These are phyloP conservation scores for Hyphopichia fennica DNA, from an alignment of 1,139 yeast species.

Conservation along the genomic window DNA sequence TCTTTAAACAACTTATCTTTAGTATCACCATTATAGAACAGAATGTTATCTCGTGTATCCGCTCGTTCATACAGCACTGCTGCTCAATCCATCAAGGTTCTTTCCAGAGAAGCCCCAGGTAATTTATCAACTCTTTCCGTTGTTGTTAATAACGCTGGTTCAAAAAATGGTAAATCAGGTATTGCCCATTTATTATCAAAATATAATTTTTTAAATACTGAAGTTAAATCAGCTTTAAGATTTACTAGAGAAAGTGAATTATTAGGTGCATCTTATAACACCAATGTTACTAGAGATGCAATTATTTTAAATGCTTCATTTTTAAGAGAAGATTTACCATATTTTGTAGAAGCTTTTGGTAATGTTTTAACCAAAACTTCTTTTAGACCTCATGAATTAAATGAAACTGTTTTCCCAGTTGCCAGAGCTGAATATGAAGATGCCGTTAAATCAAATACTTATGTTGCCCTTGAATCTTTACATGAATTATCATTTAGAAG, in stretches of 20 bases:
- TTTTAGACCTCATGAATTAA: constrained; percentile 79
- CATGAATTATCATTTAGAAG: constrained; percentile 82
- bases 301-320: constrained; percentile 78
- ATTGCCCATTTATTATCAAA: constrained; percentile 82
- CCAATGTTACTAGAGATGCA: constrained; percentile 79
- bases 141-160: constrained; percentile 78
- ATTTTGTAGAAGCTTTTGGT: constrained; percentile 84
- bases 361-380: constrained; percentile 71
- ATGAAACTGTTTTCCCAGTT: constrained; percentile 79
- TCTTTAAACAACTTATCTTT: no score
- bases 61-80: constrained; percentile 52
- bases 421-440: constrained; percentile 58
- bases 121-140: constrained; percentile 70
- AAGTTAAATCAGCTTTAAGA: constrained; percentile 84
- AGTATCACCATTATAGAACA: no score
- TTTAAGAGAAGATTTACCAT: constrained; percentile 87
- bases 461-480: constrained; percentile 73
- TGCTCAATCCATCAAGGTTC: constrained; percentile 41
- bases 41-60: constrained; percentile 46
- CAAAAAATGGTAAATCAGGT: constrained; percentile 80
- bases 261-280: constrained; percentile 77
- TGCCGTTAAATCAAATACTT: constrained; percentile 53
- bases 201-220: constrained; percentile 83
- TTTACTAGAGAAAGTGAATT: constrained; percentile 93
- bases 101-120: constrained; percentile 52